These are phyloP conservation scores for Penicillium sp. DNA, from an alignment of 2,329 filamentous ascomycete genomes.

Conservation along the genomic window DNA sequence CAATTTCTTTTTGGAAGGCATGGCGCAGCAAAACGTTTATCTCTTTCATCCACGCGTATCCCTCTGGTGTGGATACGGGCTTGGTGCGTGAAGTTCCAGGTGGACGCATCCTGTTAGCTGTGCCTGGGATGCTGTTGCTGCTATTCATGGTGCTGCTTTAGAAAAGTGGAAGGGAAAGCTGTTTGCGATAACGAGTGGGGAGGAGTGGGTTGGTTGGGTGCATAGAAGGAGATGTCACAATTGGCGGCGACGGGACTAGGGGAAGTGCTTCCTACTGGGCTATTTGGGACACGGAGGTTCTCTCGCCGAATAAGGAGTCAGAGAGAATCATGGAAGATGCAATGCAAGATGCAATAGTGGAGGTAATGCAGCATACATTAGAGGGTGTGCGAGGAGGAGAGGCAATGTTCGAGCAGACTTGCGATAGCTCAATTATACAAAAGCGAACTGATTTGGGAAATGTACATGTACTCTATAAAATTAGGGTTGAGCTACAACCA, in stretches of 20 bases:
- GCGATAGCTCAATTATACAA: not conserved
- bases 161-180: not conserved
- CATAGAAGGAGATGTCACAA: not conserved
- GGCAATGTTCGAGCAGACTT: not conserved
- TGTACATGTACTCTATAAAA: too few relatives aligned
- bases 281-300: not conserved
- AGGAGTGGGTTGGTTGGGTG: not conserved
- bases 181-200: not conserved
- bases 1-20: too few relatives aligned
- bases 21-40: too few relatives aligned
- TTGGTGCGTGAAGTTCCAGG: not conserved
- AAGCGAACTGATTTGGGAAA: too few relatives aligned
- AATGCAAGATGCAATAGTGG: not conserved
- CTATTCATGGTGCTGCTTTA: not conserved
- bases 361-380: not conserved
- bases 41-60: not conserved
- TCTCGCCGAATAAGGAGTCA: not conserved
- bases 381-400: not conserved
- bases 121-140: not conserved
- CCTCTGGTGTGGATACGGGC: not conserved
- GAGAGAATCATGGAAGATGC: not conserved
- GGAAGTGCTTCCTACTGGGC: not conserved
- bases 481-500: too few relatives aligned
- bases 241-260: not conserved
- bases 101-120: not conserved